Conservation (phyloP, 805 yeast genomes). For the Metschnikowia amazonensis region DNA sequence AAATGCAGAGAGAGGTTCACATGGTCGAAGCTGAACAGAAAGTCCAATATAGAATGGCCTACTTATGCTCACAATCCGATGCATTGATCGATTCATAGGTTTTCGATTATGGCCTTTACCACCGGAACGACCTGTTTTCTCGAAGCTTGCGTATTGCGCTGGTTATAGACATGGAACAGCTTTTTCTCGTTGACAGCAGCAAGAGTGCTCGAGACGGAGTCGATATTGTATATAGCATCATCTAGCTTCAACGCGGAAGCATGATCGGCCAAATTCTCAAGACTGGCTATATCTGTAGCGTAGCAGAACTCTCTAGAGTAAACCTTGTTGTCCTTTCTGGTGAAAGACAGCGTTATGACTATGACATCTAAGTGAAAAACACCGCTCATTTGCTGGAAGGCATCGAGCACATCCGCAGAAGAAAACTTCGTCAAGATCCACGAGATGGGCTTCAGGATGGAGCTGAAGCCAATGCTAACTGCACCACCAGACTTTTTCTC, state of each 20-base stretch:
- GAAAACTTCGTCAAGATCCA: constrained; percentile 43
- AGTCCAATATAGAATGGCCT: constrained; percentile 23
- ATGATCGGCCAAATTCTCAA: constrained; percentile 20
- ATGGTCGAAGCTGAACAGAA: constrained; percentile 12
- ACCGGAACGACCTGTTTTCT: constrained; percentile 85
- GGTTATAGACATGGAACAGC: constrained; percentile 38
- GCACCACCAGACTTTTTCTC: constrained; percentile 23
- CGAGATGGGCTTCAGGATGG: constrained; percentile 59
- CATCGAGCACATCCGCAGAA: constrained; percentile 21
- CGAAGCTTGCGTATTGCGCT: constrained; percentile 55
- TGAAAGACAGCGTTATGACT: constrained; percentile 38
- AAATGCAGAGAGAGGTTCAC: constrained; percentile 2
- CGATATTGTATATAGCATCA: constrained; percentile 22
- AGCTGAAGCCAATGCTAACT: constrained; percentile 64
- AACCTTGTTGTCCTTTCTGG: constrained; percentile 27
- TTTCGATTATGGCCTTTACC: constrained; percentile 32
- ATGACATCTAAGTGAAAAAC: constrained; percentile 27
- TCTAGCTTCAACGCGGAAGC: constrained; percentile 25
- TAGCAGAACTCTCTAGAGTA: constrained; percentile 37
- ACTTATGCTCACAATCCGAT: constrained; percentile 17
- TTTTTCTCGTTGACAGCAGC: constrained; percentile 10
- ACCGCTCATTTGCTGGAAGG: constrained; percentile 21
- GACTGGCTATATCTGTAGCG: constrained; percentile 17
- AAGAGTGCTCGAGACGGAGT: constrained; percentile 15
- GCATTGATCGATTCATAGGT: background rate